These are phyloP conservation scores for Prillingera fragicola DNA, from an alignment of 1,284 basidiomycete species.

Conservation along the genomic window DNA sequence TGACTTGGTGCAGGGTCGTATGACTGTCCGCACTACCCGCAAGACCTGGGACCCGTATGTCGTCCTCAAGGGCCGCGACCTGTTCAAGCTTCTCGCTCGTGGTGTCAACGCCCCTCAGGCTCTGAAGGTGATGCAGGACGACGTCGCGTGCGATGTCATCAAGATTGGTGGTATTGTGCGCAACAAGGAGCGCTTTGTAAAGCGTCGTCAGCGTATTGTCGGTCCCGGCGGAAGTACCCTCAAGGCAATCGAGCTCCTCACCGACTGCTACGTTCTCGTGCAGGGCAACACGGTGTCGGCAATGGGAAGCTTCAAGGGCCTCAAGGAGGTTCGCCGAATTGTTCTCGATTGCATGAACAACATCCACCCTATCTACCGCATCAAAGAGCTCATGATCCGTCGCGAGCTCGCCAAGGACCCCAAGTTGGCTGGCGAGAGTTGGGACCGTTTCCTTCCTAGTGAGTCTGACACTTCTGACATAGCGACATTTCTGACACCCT, in stretches of 20 bases:
- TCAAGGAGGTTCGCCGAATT: constrained; percentile 94
- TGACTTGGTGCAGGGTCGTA: constrained; percentile 91
- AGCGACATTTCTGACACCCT: not conserved
- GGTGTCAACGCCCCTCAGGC: constrained; percentile 77
- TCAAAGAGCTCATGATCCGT: constrained; percentile 99
- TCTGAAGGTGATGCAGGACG: constrained; percentile 84
- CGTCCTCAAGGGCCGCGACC: constrained; percentile 89
- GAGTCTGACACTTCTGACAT: constrained; percentile 11
- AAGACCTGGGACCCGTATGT: constrained; percentile 97
- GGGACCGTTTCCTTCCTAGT: constrained; percentile 94
- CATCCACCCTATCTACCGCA: constrained; percentile 97
- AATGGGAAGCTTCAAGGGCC: constrained; percentile 90
- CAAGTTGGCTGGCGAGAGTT: constrained; percentile 85
- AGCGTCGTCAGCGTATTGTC: constrained; percentile 90
- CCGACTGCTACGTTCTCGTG: constrained; percentile 94
- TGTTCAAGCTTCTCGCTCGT: constrained; percentile 91
- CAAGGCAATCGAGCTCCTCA: constrained; percentile 97
- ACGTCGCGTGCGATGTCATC: constrained; percentile 91
- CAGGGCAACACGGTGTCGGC: constrained; percentile 97
- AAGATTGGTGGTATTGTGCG: constrained; percentile 92
- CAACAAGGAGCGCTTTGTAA: constrained; percentile 97
- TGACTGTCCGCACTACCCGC: constrained; percentile 94
- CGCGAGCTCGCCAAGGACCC: constrained; percentile 98
- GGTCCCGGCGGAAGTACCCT: constrained; percentile 94
- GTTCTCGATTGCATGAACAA: constrained; percentile 99